Conservation (phyloP, 768 basidiomycete species). For the Cystofilobasidium bisporidii region DNA sequence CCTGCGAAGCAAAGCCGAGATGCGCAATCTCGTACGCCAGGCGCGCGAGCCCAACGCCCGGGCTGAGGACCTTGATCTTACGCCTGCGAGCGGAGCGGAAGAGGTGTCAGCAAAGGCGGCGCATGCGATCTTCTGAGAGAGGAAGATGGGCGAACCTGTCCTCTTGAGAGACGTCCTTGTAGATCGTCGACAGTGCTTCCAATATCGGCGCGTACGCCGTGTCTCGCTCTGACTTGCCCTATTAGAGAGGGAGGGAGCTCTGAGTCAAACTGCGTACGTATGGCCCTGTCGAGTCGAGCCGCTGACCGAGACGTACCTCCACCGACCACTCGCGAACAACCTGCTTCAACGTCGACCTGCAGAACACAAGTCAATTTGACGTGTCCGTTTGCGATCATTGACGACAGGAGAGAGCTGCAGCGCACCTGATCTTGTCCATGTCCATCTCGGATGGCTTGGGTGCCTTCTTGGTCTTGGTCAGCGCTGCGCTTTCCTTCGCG, state of each 20-base stretch:
- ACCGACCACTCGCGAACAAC: constrained; percentile 88
- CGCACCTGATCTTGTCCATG: constrained; percentile 64
- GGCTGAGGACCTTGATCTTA: constrained; percentile 66
- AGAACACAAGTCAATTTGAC: background rate
- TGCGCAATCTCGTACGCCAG: constrained; percentile 79
- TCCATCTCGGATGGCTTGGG: constrained; percentile 36
- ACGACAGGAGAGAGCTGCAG: background rate
- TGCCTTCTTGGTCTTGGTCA: constrained; percentile 28
- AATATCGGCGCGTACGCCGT: constrained; percentile 72
- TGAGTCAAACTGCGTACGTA: background rate
- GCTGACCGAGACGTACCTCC: constrained; percentile 59
- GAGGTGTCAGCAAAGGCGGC: too few species aligned
- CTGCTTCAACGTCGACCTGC: constrained; percentile 78
- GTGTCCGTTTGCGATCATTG: background rate
- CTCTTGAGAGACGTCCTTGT: constrained; percentile 48
- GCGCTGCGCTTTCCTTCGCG: constrained; percentile 13
- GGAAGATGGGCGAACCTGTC: constrained; percentile 45
- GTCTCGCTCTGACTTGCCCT: constrained; percentile 71
- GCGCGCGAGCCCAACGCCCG: constrained; percentile 80
- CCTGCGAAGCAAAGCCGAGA: constrained; percentile 78
- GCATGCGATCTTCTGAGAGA: background rate
- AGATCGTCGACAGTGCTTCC: constrained; percentile 59
- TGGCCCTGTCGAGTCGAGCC: background rate
- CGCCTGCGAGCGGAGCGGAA: constrained; percentile 39
- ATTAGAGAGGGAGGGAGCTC: too few species aligned